These are phyloP conservation scores for Rhizopogon parksii DNA, from an alignment of 1,284 basidiomycete species.

Conservation along the genomic window DNA sequence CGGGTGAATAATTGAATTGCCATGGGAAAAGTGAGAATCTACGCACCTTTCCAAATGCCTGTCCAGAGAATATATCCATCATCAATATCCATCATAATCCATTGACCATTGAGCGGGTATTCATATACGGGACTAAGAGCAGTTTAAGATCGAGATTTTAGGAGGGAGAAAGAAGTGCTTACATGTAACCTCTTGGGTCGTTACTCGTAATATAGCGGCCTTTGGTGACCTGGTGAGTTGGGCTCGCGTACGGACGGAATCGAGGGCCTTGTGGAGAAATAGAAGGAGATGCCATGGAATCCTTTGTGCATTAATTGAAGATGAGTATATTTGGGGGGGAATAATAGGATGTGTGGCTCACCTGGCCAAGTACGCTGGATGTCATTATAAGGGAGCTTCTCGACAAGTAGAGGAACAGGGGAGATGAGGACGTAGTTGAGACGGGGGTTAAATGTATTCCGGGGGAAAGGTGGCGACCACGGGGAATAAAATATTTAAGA, in stretches of 20 bases:
- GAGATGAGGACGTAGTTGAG: slow-evolving; percentile 13
- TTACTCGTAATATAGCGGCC: slow-evolving; percentile 82
- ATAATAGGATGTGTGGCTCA: slow-evolving; percentile 11
- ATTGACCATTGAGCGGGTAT: slow-evolving; percentile 79
- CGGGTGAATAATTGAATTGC: slow-evolving; percentile 3
- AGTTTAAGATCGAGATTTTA: slow-evolving; percentile 5
- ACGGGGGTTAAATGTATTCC: slow-evolving; percentile 18
- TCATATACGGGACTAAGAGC: slow-evolving; percentile 70
- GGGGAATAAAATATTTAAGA: slow-evolving; percentile 5
- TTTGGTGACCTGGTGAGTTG: slow-evolving; percentile 74
- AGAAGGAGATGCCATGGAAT: slow-evolving; percentile 43
- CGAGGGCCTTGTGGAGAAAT: slow-evolving; percentile 42
- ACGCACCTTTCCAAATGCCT: slow-evolving; percentile 79
- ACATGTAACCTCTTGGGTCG: slow-evolving; percentile 84
- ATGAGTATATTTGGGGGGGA: not conserved
- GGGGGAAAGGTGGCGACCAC: slow-evolving; percentile 6
- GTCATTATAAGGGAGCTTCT: slow-evolving; percentile 16
- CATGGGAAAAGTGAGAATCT: not conserved
- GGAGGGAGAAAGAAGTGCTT: slow-evolving; percentile 19
- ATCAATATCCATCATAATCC: slow-evolving; percentile 91
- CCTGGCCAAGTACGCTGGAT: slow-evolving; percentile 25
- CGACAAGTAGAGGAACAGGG: slow-evolving; percentile 14
- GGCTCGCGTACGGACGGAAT: slow-evolving; percentile 69
- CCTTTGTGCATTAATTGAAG: slow-evolving; percentile 29
- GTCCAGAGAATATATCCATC: slow-evolving; percentile 85